A percentile compares a stretch with the other conserved stretches of the same genome.
Conservation (phyloP, 495 filamentous ascomycete species). For the Neurospora sublineolata region DNA sequence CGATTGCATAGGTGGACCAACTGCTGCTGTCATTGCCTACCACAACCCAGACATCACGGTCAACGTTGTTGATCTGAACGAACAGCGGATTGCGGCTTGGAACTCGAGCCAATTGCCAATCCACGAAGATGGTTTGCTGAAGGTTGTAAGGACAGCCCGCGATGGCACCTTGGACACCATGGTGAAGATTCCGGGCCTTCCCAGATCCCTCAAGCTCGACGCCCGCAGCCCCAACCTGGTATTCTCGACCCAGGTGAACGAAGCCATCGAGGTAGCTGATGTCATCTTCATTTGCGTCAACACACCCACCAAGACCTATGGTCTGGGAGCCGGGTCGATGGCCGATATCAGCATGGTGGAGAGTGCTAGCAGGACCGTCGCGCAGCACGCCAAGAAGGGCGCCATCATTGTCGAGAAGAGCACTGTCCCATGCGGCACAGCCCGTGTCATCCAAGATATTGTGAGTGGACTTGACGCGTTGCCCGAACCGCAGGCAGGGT, state of each 20-base stretch:
- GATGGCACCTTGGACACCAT: conserved; percentile 36
- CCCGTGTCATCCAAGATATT: conserved; percentile 55
- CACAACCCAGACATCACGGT: conserved; percentile 57
- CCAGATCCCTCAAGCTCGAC: conserved; percentile 12
- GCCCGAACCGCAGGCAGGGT: not conserved
- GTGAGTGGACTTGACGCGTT: conserved; percentile 24
- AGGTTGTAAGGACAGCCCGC: conserved; percentile 53
- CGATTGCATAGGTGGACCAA: conserved; percentile 50
- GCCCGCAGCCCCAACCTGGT: conserved; percentile 49
- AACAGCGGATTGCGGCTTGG: conserved; percentile 55
- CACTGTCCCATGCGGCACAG: conserved; percentile 72
- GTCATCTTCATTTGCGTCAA: conserved; percentile 71
- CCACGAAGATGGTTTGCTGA: conserved; percentile 58
- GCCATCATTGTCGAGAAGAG: conserved; percentile 77
- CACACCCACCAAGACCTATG: conserved; percentile 66
- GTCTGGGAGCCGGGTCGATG: conserved; percentile 58
- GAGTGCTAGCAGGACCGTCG: conserved; percentile 54
- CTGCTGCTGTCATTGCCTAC: conserved; percentile 61
- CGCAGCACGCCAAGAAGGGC: conserved; percentile 49
- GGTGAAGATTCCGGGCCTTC: conserved; percentile 9
- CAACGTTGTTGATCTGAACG: conserved; percentile 61
- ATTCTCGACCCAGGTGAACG: conserved; percentile 56
- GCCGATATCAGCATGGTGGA: conserved; percentile 68
- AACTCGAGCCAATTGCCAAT: conserved; percentile 65
- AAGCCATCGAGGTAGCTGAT: conserved; percentile 54